phyloP scores from a whole-genome alignment of 2,329 filamentous ascomycete species.

The Pezizomycotina sp. region DNA sequence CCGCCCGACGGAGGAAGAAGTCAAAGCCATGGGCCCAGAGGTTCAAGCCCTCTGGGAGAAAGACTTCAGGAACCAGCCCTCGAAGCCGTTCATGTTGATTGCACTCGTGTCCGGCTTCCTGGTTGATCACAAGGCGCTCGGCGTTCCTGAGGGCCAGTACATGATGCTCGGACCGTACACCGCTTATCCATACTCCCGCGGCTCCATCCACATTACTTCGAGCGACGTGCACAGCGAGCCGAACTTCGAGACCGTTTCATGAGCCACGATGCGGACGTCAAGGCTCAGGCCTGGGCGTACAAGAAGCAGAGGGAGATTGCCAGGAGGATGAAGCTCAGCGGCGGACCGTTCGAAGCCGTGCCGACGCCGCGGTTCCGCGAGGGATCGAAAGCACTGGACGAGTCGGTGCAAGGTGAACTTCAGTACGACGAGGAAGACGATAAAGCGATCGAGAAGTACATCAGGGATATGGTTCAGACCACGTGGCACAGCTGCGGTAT shows the following conservation, averaged over 20 bases:
- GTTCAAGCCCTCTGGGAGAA: constrained; percentile 62
- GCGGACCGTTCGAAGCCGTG: constrained; percentile 33
- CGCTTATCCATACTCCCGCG: constrained; percentile 45
- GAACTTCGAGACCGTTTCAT: constrained; percentile 45
- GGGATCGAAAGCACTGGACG: constrained; percentile 29
- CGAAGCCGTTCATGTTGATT: constrained; percentile 37
- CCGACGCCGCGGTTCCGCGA: constrained; percentile 35
- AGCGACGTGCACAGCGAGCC: constrained; percentile 32
- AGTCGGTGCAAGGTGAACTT: constrained; percentile 28
- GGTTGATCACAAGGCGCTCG: constrained; percentile 31
- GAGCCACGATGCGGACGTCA: constrained; percentile 40
- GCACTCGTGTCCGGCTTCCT: constrained; percentile 31
- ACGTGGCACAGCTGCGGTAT: constrained; percentile 35
- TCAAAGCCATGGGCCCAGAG: constrained; percentile 49
- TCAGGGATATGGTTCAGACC: constrained; percentile 30
- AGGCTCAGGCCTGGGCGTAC: constrained; percentile 45
- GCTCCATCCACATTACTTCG: constrained; percentile 43
- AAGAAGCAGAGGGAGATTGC: constrained; percentile 47
- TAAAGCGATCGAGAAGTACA: constrained; percentile 32
- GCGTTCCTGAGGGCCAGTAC: constrained; percentile 37
- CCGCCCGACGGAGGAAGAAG: constrained; percentile 50
- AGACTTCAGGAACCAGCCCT: constrained; percentile 61
- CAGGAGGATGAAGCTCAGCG: constrained; percentile 39
- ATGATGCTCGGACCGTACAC: constrained; percentile 39
- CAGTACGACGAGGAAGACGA: constrained; percentile 37